A percentile compares a stretch with the other conserved stretches of the same genome.
These are phyloP conservation scores for Aspergillus clavatus DNA, from an alignment of 2,329 filamentous ascomycete genomes.

Conservation along the genomic window DNA sequence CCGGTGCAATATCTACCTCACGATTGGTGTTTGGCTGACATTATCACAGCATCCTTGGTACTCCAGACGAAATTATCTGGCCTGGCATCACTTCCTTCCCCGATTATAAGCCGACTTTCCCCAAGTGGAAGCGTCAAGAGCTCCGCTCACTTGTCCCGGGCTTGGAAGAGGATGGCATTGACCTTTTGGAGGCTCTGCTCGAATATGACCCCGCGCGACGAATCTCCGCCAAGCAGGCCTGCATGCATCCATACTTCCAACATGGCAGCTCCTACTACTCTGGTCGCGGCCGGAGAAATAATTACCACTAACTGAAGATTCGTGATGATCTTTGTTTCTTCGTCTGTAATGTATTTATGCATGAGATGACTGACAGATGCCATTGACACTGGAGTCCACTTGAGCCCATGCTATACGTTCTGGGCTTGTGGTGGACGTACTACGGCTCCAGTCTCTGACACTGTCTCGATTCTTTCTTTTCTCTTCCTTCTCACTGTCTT, in stretches of 20 bases:
- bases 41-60: constrained; percentile 64
- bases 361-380: constrained; percentile 8
- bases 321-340: constrained; percentile 7
- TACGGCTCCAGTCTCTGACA: background rate
- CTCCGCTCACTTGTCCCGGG: constrained; percentile 62
- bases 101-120: constrained; percentile 88
- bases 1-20: background rate
- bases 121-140: constrained; percentile 77
- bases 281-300: constrained; percentile 37
- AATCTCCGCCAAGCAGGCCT: constrained; percentile 84
- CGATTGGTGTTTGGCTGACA: constrained; percentile 19
- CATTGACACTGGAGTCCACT: too few species aligned
- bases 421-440: background rate
- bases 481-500: constrained; percentile 19
- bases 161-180: constrained; percentile 59
- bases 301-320: constrained; percentile 33
- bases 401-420: too few species aligned
- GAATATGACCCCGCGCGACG: constrained; percentile 83
- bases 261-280: constrained; percentile 47
- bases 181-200: constrained; percentile 61
- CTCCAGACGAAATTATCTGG: constrained; percentile 76
- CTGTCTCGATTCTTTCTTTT: constrained; percentile 6
- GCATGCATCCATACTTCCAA: constrained; percentile 76
- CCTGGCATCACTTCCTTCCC: constrained; percentile 91
- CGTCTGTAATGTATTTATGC: constrained; percentile 15